phyloP scores from a whole-genome alignment of 108 stramenopile species.

The Skeletonema potamos region DNA sequence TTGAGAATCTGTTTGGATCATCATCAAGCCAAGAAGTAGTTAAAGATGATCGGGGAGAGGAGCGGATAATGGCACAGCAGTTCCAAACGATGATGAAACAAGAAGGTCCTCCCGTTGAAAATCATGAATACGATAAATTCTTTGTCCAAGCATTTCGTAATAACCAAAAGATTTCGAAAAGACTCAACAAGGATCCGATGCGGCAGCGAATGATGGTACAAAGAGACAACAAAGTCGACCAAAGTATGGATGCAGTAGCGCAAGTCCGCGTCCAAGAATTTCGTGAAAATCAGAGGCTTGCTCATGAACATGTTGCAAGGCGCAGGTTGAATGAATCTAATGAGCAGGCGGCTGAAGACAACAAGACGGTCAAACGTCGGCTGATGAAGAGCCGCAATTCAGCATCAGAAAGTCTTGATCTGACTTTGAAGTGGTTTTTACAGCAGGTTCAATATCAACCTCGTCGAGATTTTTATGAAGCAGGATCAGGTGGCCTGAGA shows the following conservation, averaged over 20 bases:
- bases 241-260: not conserved
- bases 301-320: not conserved
- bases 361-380: not conserved
- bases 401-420: not conserved
- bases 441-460: not conserved
- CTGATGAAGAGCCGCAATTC: not conserved
- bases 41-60: not conserved
- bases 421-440: not conserved
- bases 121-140: not conserved
- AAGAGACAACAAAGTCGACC: not conserved
- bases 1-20: not conserved
- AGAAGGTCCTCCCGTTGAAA: not conserved
- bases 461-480: not conserved
- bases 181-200: not conserved
- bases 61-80: not conserved
- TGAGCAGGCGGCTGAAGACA: not conserved
- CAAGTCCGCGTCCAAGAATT: not conserved
- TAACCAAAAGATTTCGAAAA: not conserved
- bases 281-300: not conserved
- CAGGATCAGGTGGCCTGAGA: not conserved
- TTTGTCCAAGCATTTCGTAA: not conserved
- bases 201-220: not conserved
- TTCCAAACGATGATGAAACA: not conserved
- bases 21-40: not conserved
- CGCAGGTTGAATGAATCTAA: not conserved